These are phyloP conservation scores for Lachnellula suecica DNA, from an alignment of 2,329 filamentous ascomycete genomes.

Conservation along the genomic window DNA sequence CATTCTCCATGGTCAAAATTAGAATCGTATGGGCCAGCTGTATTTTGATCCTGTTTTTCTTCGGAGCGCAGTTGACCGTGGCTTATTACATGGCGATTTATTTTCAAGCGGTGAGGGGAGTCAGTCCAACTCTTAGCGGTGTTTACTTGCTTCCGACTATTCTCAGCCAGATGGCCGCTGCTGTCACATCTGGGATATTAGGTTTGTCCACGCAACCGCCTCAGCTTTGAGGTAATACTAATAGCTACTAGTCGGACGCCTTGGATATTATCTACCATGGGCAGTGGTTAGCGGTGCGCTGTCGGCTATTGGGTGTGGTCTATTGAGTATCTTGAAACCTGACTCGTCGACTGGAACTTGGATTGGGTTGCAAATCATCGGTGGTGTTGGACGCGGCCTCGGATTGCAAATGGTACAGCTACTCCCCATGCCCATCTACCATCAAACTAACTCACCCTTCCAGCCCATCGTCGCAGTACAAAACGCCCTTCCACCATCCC, in stretches of 20 bases:
- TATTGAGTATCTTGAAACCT: conserved; percentile 32
- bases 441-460: not conserved
- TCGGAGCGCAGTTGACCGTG: conserved; percentile 9
- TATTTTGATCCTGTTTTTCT: conserved; percentile 14
- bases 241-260: conserved; percentile 15
- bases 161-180: conserved; percentile 28
- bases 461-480: conserved; percentile 35
- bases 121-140: conserved; percentile 36
- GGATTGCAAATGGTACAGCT: conserved; percentile 23
- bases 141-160: conserved; percentile 40
- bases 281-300: conserved; percentile 30
- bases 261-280: conserved; percentile 36
- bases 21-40: conserved; percentile 21
- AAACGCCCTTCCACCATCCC: conserved; percentile 23
- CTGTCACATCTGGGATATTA: conserved; percentile 19
- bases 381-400: conserved; percentile 23
- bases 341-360: conserved; percentile 18
- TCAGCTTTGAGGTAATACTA: not conserved
- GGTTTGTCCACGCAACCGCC: conserved; percentile 8
- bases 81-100: conserved; percentile 49
- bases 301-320: conserved; percentile 31
- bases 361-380: conserved; percentile 29
- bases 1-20: conserved; percentile 23
- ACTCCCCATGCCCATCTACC: not conserved
- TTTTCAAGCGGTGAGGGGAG: conserved; percentile 46